Evolutionary conservation across 805 yeast genomes (phyloP), one percentile per base, ranked within the genome.

Genomic region (Yarrowia bubula): DNA sequence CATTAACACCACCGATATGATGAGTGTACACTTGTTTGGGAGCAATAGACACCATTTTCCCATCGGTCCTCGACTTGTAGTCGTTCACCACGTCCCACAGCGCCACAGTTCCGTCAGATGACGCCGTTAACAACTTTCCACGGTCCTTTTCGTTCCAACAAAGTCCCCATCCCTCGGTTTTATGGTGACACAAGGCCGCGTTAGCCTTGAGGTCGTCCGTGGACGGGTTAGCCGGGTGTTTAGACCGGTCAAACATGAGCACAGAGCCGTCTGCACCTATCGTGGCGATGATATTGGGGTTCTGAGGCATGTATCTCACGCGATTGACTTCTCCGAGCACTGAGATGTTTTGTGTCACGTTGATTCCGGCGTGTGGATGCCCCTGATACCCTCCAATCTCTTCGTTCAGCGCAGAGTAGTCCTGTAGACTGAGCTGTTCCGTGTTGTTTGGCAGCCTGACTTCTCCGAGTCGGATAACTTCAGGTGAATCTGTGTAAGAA

Each of bases 271-370:
- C 73, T 46, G 87, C 84, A 47, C 89, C 84, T 9, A 86, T 84
- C 17, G 91, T 83, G 1, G 92, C 90, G 5, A 92, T 80, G 5
- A 92, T 71, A 71, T 92, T 95, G 1, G 95, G 95, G 71, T 92
- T 92, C 69, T 88, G 93, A 0, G 97, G 96, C 86, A 89, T 84
- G 70, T 83, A 84, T 41, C 87, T 79, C 0, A 89, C 86, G 67
- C 84, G 82, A 72, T 90, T 90, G 65, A 92, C 86, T 68, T 88
- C 95, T 1, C 90, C 92, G 1, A 77, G 74, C 69, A 86, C 91
- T 38, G 83, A 79, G n/a, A 89, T 85, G 50, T 82, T 81, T 74
- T 89, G 96, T 4, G 80, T 67, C 37, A 80, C 73, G 46, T 74
- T 73, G 17, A 83, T 73, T 62, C 80, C 76, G 14, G 65, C 64